These are phyloP conservation scores for Kockovaella imperatae DNA, from an alignment of 768 basidiomycete genomes.

Conservation along the genomic window DNA sequence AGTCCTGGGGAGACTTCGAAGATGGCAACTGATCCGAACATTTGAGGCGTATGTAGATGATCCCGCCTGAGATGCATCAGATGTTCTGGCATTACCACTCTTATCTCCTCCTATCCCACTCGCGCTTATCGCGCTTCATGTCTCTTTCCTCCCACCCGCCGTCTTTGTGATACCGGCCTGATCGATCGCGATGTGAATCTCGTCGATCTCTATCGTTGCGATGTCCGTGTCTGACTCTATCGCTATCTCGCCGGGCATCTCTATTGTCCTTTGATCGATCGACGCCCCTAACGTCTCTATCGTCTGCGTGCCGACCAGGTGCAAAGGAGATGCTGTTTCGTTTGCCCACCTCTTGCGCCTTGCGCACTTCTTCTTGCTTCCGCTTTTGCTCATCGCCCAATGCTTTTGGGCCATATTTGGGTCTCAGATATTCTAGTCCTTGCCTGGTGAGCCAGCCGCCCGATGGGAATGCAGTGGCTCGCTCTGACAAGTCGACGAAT, in stretches of 20 bases:
- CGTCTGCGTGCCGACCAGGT: slow-evolving; percentile 16
- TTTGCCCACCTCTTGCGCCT: slow-evolving; percentile 53
- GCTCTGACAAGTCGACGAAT: slow-evolving; percentile 84
- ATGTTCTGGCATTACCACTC: too few species aligned
- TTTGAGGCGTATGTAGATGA: too few species aligned
- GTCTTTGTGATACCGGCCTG: neutral
- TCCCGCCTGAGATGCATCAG: too few species aligned
- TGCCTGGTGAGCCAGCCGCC: slow-evolving; percentile 53
- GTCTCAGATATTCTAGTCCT: slow-evolving; percentile 58
- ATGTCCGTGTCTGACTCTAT: slow-evolving; percentile 9
- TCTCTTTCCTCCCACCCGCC: slow-evolving; percentile 1
- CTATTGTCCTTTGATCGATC: neutral
- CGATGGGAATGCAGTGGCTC: slow-evolving; percentile 68
- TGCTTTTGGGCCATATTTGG: slow-evolving; percentile 67
- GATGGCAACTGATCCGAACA: too few species aligned
- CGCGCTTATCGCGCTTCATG: neutral
- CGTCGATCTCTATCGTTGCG: neutral
- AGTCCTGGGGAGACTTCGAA: too few species aligned
- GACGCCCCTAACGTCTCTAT: slow-evolving; percentile 1
- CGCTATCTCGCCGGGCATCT: slow-evolving; percentile 4
- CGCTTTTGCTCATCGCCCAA: slow-evolving; percentile 57
- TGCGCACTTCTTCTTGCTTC: slow-evolving; percentile 58
- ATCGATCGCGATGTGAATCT: neutral
- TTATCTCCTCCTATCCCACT: too few species aligned
- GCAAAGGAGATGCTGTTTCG: slow-evolving; percentile 61